Percentiles rank a stretch among this genome's conserved stretches.
These are phyloP conservation scores for Lathyrus oleraceus DNA, from an alignment of 306 rosid species.

Conservation along the genomic window DNA sequence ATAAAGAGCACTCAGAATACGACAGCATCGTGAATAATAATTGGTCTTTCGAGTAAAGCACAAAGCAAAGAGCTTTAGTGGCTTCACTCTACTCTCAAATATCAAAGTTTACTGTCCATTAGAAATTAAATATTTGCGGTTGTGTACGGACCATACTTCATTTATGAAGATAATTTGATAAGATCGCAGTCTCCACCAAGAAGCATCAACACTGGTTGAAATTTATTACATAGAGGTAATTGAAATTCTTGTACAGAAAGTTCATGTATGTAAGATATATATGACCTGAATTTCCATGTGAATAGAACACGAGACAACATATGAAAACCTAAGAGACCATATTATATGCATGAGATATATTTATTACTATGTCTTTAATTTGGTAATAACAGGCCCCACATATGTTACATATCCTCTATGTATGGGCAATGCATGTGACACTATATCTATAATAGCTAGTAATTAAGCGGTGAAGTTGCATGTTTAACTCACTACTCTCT, in stretches of 20 bases:
- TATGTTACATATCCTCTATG: conserved; percentile 33
- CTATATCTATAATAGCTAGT: not conserved
- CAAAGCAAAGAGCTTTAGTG: too few species aligned
- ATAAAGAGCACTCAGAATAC: too few species aligned
- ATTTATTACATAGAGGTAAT: not conserved
- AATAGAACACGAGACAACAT: conserved; percentile 34
- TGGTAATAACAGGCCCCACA: conserved; percentile 34
- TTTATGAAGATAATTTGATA: not conserved
- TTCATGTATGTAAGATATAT: not conserved
- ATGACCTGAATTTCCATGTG: conserved; percentile 46
- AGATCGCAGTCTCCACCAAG: not conserved
- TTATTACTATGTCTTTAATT: conserved; percentile 26
- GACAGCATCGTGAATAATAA: too few species aligned
- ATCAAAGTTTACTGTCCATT: too few species aligned
- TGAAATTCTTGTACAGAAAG: not conserved
- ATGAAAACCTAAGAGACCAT: conserved; percentile 28
- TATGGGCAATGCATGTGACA: conserved; percentile 56
- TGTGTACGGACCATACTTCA: too few species aligned
- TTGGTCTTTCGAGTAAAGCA: too few species aligned
- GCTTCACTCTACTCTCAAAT: too few species aligned
- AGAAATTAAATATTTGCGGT: too few species aligned
- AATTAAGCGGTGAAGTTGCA: conserved; percentile 37
- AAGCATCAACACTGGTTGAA: too few species aligned
- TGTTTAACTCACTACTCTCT: conserved; percentile 23
- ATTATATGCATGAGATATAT: conserved; percentile 21